Base-by-base conservation (phyloP, 192 early-diverging fungal species). In the Backusella westeae region DNA sequence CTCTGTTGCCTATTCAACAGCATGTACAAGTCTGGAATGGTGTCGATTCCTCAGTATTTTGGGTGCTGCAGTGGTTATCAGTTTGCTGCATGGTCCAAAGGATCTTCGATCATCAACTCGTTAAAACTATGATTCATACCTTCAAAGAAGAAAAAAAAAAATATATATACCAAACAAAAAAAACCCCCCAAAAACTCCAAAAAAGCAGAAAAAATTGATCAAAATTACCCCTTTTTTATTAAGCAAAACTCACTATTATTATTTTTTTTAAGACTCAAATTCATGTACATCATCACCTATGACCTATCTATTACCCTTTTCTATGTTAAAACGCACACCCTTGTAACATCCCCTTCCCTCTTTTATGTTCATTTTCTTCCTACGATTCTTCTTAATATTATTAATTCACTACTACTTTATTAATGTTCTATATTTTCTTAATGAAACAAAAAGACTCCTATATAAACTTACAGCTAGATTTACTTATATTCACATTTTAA, bases 1-100 rank as follows among this genome's bases (percentile, higher is more conserved):
- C 19, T 29, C 46, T 15, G 19, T 49, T 15, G 65, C 52, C 14
- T 46, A 78, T 38, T 36, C 73, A 26, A n/a, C 71, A 15, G 34
- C 38, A 32, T 39, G 67, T 23, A 56, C 78, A 5, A 49, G 63
- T 21, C 70, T 73, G 35, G 23, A 75, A 36, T 79, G 78, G 78
- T 79, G 78, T 23, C 63, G 67, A 35, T 79, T 79, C 68, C 73
- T 79, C 4, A 79, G 78, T 59, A 67, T 79, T 5, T 68, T 79
- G 23, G 69, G 68, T n/a, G 72, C 73, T 21, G 65, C 78, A 21
- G 66, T 70, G 17, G 53, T 73, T 1, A 46, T 79, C 21, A 79
- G 78, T 71, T 8, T 79, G 21, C 21, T 73, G 6, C 49, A 79
- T 14, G 78, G 78, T 7, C 78, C 77, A 14, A 49, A 78, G 39